Evolutionary conservation across 2,329 filamentous ascomycete genomes (phyloP).

Genomic region (Penicillium glabrum): DNA sequence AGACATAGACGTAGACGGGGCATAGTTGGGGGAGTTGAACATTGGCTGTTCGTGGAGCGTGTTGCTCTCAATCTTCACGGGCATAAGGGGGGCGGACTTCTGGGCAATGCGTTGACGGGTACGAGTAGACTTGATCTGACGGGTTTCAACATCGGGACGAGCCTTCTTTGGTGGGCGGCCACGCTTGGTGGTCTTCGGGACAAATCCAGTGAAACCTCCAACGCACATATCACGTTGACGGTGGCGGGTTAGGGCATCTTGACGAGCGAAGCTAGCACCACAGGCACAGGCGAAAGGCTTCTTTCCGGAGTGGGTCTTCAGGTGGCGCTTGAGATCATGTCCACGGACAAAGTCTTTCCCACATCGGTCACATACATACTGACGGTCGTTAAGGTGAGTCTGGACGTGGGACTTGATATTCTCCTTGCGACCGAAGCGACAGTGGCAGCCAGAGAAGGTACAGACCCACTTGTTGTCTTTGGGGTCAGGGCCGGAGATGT

Average conservation of each 20-base stretch:
- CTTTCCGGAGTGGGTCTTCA: constrained; percentile 94
- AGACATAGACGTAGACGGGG: constrained; percentile 44
- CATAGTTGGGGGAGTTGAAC: constrained; percentile 44
- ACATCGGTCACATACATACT: constrained; percentile 91
- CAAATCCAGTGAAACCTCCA: constrained; percentile 82
- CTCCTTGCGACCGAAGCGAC: constrained; percentile 93
- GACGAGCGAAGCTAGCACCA: constrained; percentile 89
- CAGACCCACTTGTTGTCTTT: constrained; percentile 78
- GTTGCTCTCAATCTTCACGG: constrained; percentile 12
- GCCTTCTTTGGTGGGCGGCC: constrained; percentile 62
- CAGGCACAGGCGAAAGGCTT: constrained; percentile 95
- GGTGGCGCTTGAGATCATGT: constrained; percentile 94
- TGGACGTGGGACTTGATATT: constrained; percentile 99
- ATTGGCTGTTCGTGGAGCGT: constrained; percentile 34
- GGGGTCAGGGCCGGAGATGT: constrained; percentile 70
- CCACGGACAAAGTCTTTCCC: constrained; percentile 95
- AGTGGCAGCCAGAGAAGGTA: constrained; percentile 74
- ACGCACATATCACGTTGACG: constrained; percentile 95
- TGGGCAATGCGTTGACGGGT: constrained; percentile 48
- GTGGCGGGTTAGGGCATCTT: constrained; percentile 92
- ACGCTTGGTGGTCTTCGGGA: constrained; percentile 66
- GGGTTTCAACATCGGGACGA: constrained; percentile 59
- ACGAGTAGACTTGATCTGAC: constrained; percentile 56
- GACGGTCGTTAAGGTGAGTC: constrained; percentile 93
- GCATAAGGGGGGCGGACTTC: constrained; percentile 34